A percentile compares a stretch with the other conserved stretches of the same genome.
Conservation (phyloP, 2,329 filamentous ascomycete genomes). For the Colletotrichum cereale region DNA sequence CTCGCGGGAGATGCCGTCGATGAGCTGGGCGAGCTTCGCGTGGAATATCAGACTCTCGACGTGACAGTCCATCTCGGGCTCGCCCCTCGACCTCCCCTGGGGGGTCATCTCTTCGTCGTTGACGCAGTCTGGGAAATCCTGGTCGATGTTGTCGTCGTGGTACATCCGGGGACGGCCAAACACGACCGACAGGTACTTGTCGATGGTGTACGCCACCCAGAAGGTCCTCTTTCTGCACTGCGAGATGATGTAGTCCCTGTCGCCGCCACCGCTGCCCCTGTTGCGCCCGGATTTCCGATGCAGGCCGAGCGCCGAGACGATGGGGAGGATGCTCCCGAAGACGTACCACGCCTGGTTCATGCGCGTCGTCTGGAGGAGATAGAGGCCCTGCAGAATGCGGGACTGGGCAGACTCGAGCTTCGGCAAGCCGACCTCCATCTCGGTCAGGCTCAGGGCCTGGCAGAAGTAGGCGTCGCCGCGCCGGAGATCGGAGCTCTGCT, state of each 20-base stretch:
- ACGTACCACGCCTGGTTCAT: conserved; percentile 73
- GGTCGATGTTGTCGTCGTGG: conserved; percentile 74
- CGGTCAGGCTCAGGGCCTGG: conserved; percentile 46
- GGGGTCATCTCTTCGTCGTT: conserved; percentile 69
- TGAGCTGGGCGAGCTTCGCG: conserved; percentile 55
- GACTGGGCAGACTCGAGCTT: conserved; percentile 69
- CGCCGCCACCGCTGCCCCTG: conserved; percentile 1
- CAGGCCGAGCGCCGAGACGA: conserved; percentile 59
- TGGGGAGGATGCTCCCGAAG: conserved; percentile 68
- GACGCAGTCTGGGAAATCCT: conserved; percentile 66
- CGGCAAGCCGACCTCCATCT: conserved; percentile 65
- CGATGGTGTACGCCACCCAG: conserved; percentile 72
- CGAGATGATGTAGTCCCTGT: conserved; percentile 56
- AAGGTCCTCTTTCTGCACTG: conserved; percentile 70
- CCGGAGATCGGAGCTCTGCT: conserved; percentile 30
- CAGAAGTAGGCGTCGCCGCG: conserved; percentile 46
- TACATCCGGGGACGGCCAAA: conserved; percentile 71
- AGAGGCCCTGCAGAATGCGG: conserved; percentile 68
- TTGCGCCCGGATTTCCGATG: conserved; percentile 36
- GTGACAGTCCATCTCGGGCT: conserved; percentile 57
- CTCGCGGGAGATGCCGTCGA: conserved; percentile 54
- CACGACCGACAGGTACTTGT: conserved; percentile 74
- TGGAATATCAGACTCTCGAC: conserved; percentile 62
- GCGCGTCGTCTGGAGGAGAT: conserved; percentile 68
- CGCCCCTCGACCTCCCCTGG: conserved; percentile 47